Conservation (phyloP, 177 flowering plant genomes). For the Tripterygium wilfordii region DNA sequence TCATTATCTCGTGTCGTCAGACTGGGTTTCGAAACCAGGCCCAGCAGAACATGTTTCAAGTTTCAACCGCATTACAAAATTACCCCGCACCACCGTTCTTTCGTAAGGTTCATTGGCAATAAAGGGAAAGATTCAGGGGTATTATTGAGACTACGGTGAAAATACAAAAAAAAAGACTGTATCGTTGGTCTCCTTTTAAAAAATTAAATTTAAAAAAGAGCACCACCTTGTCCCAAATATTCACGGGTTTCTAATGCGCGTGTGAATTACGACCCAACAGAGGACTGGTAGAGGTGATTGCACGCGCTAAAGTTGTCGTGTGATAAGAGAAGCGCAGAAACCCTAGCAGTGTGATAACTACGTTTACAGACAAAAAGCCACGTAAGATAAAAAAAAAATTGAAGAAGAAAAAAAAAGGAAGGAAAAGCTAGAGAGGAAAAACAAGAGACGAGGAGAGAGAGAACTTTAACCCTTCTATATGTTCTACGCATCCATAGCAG, state of each 20-base stretch:
- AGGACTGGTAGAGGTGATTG: too few species aligned
- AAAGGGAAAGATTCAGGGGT: too few species aligned
- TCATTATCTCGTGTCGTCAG: constrained; percentile 40
- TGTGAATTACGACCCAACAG: too few species aligned
- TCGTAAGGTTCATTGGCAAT: too few species aligned
- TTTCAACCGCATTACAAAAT: not conserved
- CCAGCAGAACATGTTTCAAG: constrained; percentile 21
- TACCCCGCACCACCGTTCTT: constrained; percentile 10
- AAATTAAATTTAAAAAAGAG: constrained; percentile 1
- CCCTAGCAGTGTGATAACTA: constrained; percentile 22
- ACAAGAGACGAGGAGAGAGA: constrained; percentile 26
- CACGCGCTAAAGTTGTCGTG: too few species aligned
- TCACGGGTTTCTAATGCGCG: too few species aligned
- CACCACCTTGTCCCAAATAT: too few species aligned
- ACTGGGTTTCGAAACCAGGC: constrained; percentile 47
- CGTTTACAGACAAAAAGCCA: constrained; percentile 42
- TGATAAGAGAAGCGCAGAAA: constrained; percentile 13
- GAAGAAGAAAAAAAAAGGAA: constrained; percentile 2
- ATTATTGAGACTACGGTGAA: not conserved
- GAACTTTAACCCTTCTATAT: constrained; percentile 66
- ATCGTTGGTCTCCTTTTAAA: constrained; percentile 14
- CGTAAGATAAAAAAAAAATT: constrained; percentile 17
- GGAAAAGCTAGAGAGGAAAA: constrained; percentile 19
- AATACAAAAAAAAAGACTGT: constrained; percentile 8
- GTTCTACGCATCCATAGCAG: constrained; percentile 92